Conservation (phyloP, 2,329 filamentous ascomycete genomes). For the Monosporascus cannonballus region DNA sequence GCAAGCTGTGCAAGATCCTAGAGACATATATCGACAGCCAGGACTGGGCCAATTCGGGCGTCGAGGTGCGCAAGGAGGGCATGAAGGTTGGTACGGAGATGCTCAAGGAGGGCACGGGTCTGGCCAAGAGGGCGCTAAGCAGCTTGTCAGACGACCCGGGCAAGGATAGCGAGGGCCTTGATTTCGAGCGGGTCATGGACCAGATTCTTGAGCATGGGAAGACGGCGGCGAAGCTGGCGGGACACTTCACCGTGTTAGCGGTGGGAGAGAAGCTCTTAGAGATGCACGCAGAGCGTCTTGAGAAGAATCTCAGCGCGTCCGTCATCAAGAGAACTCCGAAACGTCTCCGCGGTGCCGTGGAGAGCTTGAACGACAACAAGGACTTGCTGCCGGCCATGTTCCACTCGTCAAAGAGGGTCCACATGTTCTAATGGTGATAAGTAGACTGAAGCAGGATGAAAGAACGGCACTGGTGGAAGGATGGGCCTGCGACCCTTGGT, state of each 20-base stretch:
- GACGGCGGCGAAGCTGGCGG: slow-evolving; percentile 11
- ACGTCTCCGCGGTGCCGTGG: slow-evolving; percentile 21
- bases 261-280: slow-evolving; percentile 21
- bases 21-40: slow-evolving; percentile 16
- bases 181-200: slow-evolving; percentile 7
- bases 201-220: slow-evolving; percentile 10
- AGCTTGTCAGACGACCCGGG: too few relatives aligned
- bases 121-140: too few relatives aligned
- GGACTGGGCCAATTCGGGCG: slow-evolving; percentile 8
- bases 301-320: slow-evolving; percentile 20
- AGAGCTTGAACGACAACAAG: slow-evolving; percentile 27
- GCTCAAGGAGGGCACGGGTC: too few relatives aligned
- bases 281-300: slow-evolving; percentile 17
- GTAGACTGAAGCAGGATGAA: too few relatives aligned
- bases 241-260: slow-evolving; percentile 2
- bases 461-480: too few relatives aligned
- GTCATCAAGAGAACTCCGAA: slow-evolving; percentile 24
- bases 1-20: slow-evolving; percentile 21
- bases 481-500: too few relatives aligned
- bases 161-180: background rate
- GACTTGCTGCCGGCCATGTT: slow-evolving; percentile 27
- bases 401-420: slow-evolving; percentile 23
- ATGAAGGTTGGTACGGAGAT: background rate
- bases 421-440: slow-evolving; percentile 22
- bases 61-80: slow-evolving; percentile 5